These are phyloP conservation scores for Pyrus hybrid DNA, from an alignment of 331 rosid genomes.

Conservation along the genomic window DNA sequence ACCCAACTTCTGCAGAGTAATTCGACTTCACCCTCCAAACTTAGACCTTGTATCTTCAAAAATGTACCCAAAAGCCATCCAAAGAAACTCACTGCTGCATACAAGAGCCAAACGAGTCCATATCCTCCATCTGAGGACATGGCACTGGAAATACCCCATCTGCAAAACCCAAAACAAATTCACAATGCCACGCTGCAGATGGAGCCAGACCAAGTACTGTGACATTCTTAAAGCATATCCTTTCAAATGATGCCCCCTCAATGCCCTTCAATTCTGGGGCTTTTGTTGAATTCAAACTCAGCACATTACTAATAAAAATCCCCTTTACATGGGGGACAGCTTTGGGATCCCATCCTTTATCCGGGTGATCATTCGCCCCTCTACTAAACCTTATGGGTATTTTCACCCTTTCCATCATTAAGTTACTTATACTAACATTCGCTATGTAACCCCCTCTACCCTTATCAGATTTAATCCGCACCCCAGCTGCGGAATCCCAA, in stretches of 20 bases:
- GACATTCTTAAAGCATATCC: constrained; percentile 65
- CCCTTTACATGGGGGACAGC: constrained; percentile 69
- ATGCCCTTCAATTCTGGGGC: constrained; percentile 69
- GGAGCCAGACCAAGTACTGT: constrained; percentile 46
- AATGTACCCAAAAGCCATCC: neutral
- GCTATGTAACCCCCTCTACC: constrained; percentile 46
- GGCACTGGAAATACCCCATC: constrained; percentile 59
- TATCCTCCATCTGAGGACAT: constrained; percentile 54
- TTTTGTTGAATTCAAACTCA: constrained; percentile 70
- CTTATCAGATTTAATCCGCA: constrained; percentile 31
- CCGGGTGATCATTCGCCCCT: constrained; percentile 92
- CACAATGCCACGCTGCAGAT: constrained; percentile 72
- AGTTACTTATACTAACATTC: constrained; percentile 54
- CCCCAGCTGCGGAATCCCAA: constrained; percentile 88
- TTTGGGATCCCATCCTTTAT: constrained; percentile 85
- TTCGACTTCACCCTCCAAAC: neutral
- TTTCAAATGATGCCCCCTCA: constrained; percentile 56
- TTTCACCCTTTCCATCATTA: constrained; percentile 79
- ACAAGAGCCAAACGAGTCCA: constrained; percentile 35
- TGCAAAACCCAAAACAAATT: constrained; percentile 60
- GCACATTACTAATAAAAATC: constrained; percentile 49
- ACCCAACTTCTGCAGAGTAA: neutral
- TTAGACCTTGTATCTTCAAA: neutral
- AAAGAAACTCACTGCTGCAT: constrained; percentile 12
- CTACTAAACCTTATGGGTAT: constrained; percentile 75